A percentile compares a stretch with the other conserved stretches of the same genome.
Conservation (phyloP, 192 early-diverging fungal genomes). For the Rhizophagus clarus region DNA sequence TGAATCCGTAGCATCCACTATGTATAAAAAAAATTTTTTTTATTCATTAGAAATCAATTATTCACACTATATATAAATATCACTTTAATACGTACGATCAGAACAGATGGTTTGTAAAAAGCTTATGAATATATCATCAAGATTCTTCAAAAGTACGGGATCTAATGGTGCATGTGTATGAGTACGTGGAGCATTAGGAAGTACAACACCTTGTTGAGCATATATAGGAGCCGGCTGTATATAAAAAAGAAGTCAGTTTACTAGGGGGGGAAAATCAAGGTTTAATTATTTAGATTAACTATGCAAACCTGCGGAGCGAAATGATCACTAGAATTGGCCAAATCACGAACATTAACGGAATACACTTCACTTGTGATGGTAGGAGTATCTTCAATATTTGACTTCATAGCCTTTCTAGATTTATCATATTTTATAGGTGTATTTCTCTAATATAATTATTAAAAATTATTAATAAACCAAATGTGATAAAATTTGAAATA, state of each 20-base stretch:
- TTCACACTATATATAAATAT: not conserved
- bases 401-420: slow-evolving; percentile 24
- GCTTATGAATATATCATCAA: slow-evolving; percentile 69
- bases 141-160: slow-evolving; percentile 47
- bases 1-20: slow-evolving; percentile 64
- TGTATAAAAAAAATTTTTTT: slow-evolving; percentile 8
- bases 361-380: slow-evolving; percentile 32
- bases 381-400: slow-evolving; percentile 23
- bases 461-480: not conserved
- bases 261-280: not conserved
- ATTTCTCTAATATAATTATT: not conserved
- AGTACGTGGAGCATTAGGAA: slow-evolving; percentile 33
- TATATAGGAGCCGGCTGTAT: not conserved
- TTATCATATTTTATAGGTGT: slow-evolving; percentile 4
- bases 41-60: not conserved
- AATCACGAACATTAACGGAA: slow-evolving; percentile 21
- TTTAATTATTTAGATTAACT: not conserved
- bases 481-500: not conserved
- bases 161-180: slow-evolving; percentile 50
- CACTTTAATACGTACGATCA: slow-evolving; percentile 52
- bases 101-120: slow-evolving; percentile 71
- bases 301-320: not conserved
- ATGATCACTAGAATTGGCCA: not conserved
- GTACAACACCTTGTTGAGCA: not conserved
- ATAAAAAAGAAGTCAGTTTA: not conserved